phyloP scores from a whole-genome alignment of 345 rosid species.

The Arabidopsis suecica region DNA sequence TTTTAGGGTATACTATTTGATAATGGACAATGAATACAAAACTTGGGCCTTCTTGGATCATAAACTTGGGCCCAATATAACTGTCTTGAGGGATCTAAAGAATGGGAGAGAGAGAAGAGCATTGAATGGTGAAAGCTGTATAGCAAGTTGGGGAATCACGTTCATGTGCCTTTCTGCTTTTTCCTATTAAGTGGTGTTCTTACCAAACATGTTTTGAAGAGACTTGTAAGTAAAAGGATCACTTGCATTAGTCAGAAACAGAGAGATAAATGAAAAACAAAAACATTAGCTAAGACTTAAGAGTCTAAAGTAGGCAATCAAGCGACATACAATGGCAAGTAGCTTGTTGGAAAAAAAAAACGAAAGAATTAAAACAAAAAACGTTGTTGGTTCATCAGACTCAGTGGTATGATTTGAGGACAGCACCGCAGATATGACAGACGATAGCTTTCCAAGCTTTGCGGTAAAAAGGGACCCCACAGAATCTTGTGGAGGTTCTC shows the following conservation, averaged over 20 bases:
- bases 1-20: neutral
- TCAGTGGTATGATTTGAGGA: slow-evolving; percentile 77
- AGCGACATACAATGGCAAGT: slow-evolving; percentile 39
- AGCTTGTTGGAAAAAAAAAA: slow-evolving; percentile 14
- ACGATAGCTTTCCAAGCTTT: slow-evolving; percentile 86
- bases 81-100: neutral
- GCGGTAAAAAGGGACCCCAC: slow-evolving; percentile 81
- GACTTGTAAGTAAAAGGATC: slow-evolving; percentile 1
- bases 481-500: slow-evolving; percentile 82
- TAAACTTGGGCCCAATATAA: neutral
- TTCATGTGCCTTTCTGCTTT: slow-evolving; percentile 35
- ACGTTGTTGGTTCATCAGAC: neutral
- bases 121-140: slow-evolving; percentile 40
- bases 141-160: slow-evolving; percentile 11
- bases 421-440: slow-evolving; percentile 86
- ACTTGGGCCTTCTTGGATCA: slow-evolving; percentile 1
- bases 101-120: neutral
- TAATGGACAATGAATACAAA: neutral
- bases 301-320: slow-evolving; percentile 22
- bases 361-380: slow-evolving; percentile 14
- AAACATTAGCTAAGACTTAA: neutral
- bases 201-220: slow-evolving; percentile 23
- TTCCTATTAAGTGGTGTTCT: slow-evolving; percentile 19
- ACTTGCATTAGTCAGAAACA: slow-evolving; percentile 20
- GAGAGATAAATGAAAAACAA: slow-evolving; percentile 16